Percentiles rank a stretch among this genome's conserved stretches.
Conservation (phyloP, 306 rosid genomes). For the Prunus salicina region DNA sequence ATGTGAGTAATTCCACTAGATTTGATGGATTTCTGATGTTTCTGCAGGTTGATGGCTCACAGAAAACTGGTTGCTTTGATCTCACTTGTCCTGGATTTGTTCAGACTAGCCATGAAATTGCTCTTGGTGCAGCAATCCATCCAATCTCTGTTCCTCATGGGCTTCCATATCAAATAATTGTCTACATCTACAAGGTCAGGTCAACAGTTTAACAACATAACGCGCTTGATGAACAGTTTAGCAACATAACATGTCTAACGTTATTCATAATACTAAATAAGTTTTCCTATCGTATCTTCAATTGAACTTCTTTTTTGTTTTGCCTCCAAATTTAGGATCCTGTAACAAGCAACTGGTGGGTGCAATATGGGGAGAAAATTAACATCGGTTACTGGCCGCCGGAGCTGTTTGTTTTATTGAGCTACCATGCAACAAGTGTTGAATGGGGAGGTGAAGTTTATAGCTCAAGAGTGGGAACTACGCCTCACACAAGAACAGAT, state of each 20-base stretch:
- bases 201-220: not conserved
- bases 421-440: constrained; percentile 45
- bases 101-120: constrained; percentile 28
- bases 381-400: constrained; percentile 69
- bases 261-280: too few species aligned
- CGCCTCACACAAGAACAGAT: constrained; percentile 58
- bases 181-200: constrained; percentile 27
- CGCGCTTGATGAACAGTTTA: not conserved
- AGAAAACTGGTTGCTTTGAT: constrained; percentile 36
- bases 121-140: constrained; percentile 35
- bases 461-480: constrained; percentile 34
- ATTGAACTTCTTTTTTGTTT: not conserved
- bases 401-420: constrained; percentile 34
- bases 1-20: not conserved
- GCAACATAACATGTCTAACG: not conserved
- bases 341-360: constrained; percentile 58
- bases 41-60: constrained; percentile 22
- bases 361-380: constrained; percentile 50
- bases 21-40: not conserved
- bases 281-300: not conserved
- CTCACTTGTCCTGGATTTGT: constrained; percentile 36
- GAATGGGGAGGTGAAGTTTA: constrained; percentile 85
- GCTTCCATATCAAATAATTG: constrained; percentile 26
- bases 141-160: constrained; percentile 23
- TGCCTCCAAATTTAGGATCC: constrained; percentile 36